Evolutionary conservation across 495 filamentous ascomycete genomes (phyloP).

Genomic region (Friedmanniomyces endolithicus): DNA sequence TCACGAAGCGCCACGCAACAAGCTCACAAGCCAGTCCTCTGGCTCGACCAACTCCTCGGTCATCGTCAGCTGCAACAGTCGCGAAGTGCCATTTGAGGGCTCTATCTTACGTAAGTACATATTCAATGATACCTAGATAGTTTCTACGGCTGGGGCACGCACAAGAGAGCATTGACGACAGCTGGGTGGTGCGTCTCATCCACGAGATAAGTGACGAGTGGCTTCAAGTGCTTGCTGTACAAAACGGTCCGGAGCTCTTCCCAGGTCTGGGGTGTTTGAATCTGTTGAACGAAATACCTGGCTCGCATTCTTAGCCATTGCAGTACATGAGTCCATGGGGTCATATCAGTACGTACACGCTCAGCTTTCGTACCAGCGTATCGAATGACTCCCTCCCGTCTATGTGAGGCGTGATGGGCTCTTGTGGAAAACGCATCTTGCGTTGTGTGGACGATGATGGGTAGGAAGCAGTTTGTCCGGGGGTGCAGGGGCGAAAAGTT

Average conservation of each 20-base stretch:
- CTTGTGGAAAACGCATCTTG: background rate
- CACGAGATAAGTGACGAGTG: constrained; percentile 53
- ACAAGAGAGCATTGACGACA: constrained; percentile 71
- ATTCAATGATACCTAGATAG: background rate
- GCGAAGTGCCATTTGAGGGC: constrained; percentile 63
- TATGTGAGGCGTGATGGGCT: constrained; percentile 1
- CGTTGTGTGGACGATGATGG: background rate
- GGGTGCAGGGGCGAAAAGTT: no score
- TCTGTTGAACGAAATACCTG: constrained; percentile 53
- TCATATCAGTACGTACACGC: constrained; percentile 1
- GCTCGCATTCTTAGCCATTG: background rate
- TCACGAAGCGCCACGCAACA: constrained; percentile 80
- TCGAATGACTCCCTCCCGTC: constrained; percentile 12
- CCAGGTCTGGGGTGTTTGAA: constrained; percentile 59
- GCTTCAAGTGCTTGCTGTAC: constrained; percentile 49
- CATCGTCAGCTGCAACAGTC: constrained; percentile 37
- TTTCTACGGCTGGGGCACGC: constrained; percentile 21
- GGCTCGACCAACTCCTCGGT: constrained; percentile 59
- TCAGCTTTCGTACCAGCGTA: constrained; percentile 6
- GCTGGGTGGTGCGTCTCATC: constrained; percentile 56
- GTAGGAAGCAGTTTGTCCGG: no score
- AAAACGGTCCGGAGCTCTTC: constrained; percentile 63
- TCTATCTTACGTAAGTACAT: constrained; percentile 31
- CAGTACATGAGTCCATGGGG: background rate
- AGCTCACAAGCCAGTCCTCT: constrained; percentile 81